Evolutionary conservation across 2,329 filamentous ascomycete genomes (phyloP).

Genomic region (Corynespora cassiicola): DNA sequence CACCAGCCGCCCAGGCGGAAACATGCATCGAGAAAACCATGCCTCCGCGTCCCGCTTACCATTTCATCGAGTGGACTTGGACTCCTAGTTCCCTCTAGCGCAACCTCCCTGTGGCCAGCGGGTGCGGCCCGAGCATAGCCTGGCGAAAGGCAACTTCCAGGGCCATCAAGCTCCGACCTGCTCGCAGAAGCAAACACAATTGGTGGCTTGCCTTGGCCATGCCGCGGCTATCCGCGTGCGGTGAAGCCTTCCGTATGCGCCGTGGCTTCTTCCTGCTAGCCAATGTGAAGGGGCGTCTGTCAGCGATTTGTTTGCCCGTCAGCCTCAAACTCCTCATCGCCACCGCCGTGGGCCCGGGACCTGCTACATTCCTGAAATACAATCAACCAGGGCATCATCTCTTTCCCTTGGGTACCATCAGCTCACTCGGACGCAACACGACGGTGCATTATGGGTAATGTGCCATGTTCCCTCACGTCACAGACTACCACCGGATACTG

Average conservation of each 20-base stretch:
- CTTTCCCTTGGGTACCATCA: slow-evolving; percentile 1
- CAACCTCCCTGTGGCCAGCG: no score
- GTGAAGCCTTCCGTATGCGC: background rate
- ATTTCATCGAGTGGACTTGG: no score
- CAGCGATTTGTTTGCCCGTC: slow-evolving; percentile 9
- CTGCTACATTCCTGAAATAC: background rate
- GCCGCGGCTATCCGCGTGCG: background rate
- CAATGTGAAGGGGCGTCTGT: slow-evolving; percentile 6
- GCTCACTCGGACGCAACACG: slow-evolving; percentile 4
- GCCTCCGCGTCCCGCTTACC: no score
- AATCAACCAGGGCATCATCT: background rate
- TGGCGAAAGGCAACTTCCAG: no score
- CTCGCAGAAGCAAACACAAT: background rate
- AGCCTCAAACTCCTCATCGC: slow-evolving; percentile 2
- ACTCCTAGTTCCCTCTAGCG: no score
- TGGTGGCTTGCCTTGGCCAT: background rate
- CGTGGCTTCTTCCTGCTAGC: background rate
- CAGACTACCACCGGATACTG: slow-evolving; percentile 2
- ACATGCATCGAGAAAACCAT: no score
- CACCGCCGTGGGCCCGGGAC: background rate
- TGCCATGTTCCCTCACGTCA: background rate
- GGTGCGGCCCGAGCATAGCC: no score
- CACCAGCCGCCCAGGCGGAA: no score
- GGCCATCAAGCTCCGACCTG: no score
- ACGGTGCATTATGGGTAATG: slow-evolving; percentile 3